Conservation (phyloP, 768 basidiomycete genomes). For the Russula virescens region DNA sequence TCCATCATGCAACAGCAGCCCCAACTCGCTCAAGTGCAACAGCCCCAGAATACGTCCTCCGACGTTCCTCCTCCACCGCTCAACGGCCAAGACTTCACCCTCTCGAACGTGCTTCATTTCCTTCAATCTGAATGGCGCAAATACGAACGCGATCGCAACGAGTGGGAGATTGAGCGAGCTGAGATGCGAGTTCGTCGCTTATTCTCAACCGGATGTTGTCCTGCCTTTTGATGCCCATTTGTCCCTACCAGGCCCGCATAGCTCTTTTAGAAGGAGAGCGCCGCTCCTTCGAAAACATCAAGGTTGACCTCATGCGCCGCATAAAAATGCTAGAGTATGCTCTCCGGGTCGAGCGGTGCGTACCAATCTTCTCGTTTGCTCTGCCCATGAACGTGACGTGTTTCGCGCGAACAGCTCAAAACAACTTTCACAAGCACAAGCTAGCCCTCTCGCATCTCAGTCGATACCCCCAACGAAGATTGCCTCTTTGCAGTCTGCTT, state of each 20-base stretch:
- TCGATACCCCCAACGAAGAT: constrained; percentile 63
- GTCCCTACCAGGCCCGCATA: constrained; percentile 71
- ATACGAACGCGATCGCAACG: constrained; percentile 97
- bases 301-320: constrained; percentile 90
- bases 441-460: constrained; percentile 37
- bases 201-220: constrained; percentile 21
- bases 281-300: constrained; percentile 94
- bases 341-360: constrained; percentile 89
- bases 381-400: constrained; percentile 31
- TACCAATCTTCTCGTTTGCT: constrained; percentile 25
- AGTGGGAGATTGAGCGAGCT: constrained; percentile 99
- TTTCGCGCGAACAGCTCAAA: constrained; percentile 54
- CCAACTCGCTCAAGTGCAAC: constrained; percentile 45
- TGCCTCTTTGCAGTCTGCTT: constrained; percentile 49
- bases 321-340: constrained; percentile 99
- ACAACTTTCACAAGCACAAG: constrained; percentile 62
- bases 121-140: constrained; percentile 97
- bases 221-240: constrained; percentile 24
- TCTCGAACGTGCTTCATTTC: constrained; percentile 93
- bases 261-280: constrained; percentile 96
- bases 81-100: constrained; percentile 87
- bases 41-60: constrained; percentile 44
- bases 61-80: constrained; percentile 70
- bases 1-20: constrained; percentile 49
- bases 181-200: constrained; percentile 85